A percentile compares a stretch with the other conserved stretches of the same genome.
Conservation (phyloP, 1,284 basidiomycete species). For the Naganishia cerealis region DNA sequence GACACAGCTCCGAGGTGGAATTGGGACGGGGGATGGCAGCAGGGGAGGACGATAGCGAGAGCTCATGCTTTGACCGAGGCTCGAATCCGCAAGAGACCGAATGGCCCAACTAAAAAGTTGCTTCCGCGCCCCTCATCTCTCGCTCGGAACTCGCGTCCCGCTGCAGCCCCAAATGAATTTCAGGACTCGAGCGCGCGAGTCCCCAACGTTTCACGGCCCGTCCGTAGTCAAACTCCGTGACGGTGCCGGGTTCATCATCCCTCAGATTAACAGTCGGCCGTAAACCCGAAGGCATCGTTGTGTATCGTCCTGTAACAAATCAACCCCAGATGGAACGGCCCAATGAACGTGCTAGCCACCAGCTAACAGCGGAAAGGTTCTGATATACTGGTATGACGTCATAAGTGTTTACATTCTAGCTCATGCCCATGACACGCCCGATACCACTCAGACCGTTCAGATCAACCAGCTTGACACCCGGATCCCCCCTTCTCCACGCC, state of each 20-base stretch:
- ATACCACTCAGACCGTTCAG: constrained; percentile 10
- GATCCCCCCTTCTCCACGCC: constrained; percentile 39
- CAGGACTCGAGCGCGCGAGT: not conserved
- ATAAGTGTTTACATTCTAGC: constrained; percentile 5
- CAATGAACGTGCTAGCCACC: too few relatives aligned
- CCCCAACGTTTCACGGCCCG: constrained; percentile 5
- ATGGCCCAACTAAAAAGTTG: constrained; percentile 6
- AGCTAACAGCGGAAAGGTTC: not conserved
- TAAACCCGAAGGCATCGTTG: too few relatives aligned
- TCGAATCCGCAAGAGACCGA: not conserved
- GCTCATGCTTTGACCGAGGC: not conserved
- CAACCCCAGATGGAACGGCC: not conserved
- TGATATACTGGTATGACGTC: not conserved
- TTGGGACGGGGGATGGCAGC: not conserved
- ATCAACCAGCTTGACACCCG: constrained; percentile 29
- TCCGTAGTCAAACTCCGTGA: not conserved
- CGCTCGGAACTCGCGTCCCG: not conserved
- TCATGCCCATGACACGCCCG: constrained; percentile 33
- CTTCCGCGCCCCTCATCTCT: constrained; percentile 1
- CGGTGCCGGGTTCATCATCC: not conserved
- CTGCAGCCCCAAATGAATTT: constrained; percentile 6
- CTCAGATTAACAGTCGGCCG: too few relatives aligned
- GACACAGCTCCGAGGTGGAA: not conserved
- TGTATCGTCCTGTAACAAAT: not conserved
- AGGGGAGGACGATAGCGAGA: not conserved